A percentile compares a stretch with the other conserved stretches of the same genome.
Conservation (phyloP, 176 grass and related monocot species). For the Cenchrus purpureus region DNA sequence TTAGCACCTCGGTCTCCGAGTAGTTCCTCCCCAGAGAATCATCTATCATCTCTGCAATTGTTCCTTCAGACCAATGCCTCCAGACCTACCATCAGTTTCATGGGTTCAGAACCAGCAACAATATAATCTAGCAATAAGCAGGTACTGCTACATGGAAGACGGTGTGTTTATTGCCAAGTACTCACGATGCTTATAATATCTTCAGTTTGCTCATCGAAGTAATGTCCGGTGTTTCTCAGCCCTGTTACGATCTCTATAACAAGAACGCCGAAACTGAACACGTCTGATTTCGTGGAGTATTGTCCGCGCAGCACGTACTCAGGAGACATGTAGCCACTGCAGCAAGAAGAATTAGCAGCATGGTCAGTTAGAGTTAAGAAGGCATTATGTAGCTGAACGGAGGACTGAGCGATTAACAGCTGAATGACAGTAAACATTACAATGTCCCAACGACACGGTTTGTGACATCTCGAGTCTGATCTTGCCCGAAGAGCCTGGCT, state of each 20-base stretch:
- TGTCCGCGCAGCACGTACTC: slow-evolving; percentile 56
- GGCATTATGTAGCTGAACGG: not conserved
- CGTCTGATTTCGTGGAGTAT: slow-evolving; percentile 64
- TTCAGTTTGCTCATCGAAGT: slow-evolving; percentile 31
- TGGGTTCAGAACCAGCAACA: not conserved
- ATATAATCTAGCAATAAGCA: not conserved
- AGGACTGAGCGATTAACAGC: not conserved
- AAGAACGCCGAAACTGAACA: slow-evolving; percentile 63
- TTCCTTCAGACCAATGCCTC: slow-evolving; percentile 51
- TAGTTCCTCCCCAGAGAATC: slow-evolving; percentile 27
- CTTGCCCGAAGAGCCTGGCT: slow-evolving; percentile 43
- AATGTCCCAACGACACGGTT: slow-evolving; percentile 39
- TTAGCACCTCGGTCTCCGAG: slow-evolving; percentile 36
- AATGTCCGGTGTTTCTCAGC: slow-evolving; percentile 18
- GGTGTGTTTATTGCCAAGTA: not conserved
- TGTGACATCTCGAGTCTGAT: slow-evolving; percentile 44
- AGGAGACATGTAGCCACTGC: slow-evolving; percentile 54
- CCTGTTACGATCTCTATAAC: slow-evolving; percentile 66
- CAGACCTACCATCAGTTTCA: slow-evolving; percentile 44
- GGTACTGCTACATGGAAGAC: not conserved
- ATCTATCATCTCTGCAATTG: slow-evolving; percentile 48
- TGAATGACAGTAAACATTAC: not conserved
- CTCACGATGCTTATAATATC: slow-evolving; percentile 55
- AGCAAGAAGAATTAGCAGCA: not conserved
- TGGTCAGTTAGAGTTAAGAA: not conserved